Evolutionary conservation across 305 asterid species (phyloP).

Genomic region (Fraxinus albicans): DNA sequence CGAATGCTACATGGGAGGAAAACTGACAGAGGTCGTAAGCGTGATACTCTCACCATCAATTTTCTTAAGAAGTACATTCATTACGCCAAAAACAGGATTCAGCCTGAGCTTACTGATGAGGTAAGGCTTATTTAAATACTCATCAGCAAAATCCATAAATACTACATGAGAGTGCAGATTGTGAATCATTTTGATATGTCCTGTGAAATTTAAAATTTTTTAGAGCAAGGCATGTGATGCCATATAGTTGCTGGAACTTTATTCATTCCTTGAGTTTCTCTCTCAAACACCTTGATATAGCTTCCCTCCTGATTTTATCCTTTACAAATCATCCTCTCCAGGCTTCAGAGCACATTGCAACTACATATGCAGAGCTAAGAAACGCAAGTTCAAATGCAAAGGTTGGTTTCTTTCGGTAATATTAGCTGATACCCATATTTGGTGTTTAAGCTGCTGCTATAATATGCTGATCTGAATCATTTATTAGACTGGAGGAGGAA

Average conservation of each 20-base stretch:
- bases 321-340: conserved; percentile 27
- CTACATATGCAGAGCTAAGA: conserved; percentile 92
- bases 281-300: background rate
- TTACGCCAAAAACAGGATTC: conserved; percentile 84
- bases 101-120: conserved; percentile 98
- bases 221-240: background rate
- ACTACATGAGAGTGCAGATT: background rate
- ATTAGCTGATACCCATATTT: conserved; percentile 16
- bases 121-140: conserved; percentile 31
- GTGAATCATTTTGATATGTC: background rate
- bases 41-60: conserved; percentile 77
- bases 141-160: background rate
- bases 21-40: conserved; percentile 53
- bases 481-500: conserved; percentile 84
- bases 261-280: background rate
- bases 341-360: conserved; percentile 97
- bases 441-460: conserved; percentile 10
- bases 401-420: conserved; percentile 42
- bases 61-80: conserved; percentile 90
- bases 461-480: conserved; percentile 5
- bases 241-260: background rate
- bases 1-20: conserved; percentile 80
- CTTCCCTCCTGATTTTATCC: conserved; percentile 28
- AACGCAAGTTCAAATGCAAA: conserved; percentile 78
- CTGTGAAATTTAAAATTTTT: conserved; percentile 6